A percentile compares a stretch with the other conserved stretches of the same genome.
These are phyloP conservation scores for Mortierella sp. DNA, from an alignment of 371 early-diverging fungal genomes.

Conservation along the genomic window DNA sequence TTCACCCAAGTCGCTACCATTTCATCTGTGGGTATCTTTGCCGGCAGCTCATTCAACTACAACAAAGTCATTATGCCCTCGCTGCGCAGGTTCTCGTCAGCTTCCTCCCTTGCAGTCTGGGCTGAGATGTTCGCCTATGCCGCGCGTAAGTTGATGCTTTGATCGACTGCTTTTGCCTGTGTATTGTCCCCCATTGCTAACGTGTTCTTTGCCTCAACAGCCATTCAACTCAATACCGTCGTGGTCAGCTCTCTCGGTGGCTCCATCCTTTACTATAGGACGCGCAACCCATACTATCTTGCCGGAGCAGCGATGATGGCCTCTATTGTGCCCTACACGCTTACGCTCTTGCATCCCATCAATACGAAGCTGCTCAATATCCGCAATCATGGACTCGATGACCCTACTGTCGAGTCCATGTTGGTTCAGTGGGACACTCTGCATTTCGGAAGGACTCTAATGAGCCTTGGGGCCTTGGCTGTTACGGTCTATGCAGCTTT, in stretches of 20 bases:
- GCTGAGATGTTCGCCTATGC: constrained; percentile 21
- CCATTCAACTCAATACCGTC: constrained; percentile 21
- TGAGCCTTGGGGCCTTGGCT: constrained; percentile 27
- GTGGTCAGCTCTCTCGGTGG: constrained; percentile 21
- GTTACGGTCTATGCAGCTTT: constrained; percentile 35
- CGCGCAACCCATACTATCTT: constrained; percentile 27
- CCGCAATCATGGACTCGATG: constrained; percentile 23
- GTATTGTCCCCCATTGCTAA: not conserved
- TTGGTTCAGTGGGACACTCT: constrained; percentile 30
- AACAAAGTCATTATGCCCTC: constrained; percentile 38
- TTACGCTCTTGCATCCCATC: constrained; percentile 18
- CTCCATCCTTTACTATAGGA: constrained; percentile 25
- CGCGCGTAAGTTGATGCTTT: not conserved
- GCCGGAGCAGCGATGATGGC: constrained; percentile 29
- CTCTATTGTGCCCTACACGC: constrained; percentile 22
- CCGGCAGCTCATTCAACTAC: constrained; percentile 37
- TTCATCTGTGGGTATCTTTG: constrained; percentile 44
- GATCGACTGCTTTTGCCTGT: not conserved
- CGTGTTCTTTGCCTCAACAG: constrained; percentile 6
- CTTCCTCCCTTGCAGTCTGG: constrained; percentile 47
- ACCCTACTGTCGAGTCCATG: constrained; percentile 28
- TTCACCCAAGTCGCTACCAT: constrained; percentile 35
- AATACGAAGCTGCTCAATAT: constrained; percentile 32
- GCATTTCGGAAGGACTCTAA: constrained; percentile 28
- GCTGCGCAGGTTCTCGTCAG: constrained; percentile 32